Conservation (phyloP, 768 basidiomycete genomes). For the Tephrocybe rancida region DNA sequence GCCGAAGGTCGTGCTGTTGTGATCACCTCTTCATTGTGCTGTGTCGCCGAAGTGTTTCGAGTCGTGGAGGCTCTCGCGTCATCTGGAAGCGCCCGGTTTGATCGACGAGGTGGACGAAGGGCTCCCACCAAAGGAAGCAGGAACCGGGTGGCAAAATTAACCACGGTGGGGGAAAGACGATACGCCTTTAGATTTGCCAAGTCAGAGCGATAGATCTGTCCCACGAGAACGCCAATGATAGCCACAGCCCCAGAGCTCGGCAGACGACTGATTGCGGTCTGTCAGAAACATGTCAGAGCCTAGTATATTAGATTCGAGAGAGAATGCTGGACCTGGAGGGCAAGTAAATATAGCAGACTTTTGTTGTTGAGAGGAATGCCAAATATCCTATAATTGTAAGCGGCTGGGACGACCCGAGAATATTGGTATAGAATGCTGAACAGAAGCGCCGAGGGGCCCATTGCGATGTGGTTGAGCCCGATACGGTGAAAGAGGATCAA, state of each 20-base stretch:
- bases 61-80: constrained; percentile 23
- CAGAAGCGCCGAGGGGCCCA: constrained; percentile 75
- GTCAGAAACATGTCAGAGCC: not conserved
- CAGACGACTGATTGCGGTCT: constrained; percentile 72
- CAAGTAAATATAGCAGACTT: constrained; percentile 69
- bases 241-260: constrained; percentile 69
- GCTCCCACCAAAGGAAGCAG: constrained; percentile 72
- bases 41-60: constrained; percentile 19
- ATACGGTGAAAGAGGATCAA: constrained; percentile 66
- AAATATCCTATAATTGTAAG: constrained; percentile 78
- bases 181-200: constrained; percentile 78
- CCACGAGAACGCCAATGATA: constrained; percentile 65
- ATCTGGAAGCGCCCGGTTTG: constrained; percentile 78
- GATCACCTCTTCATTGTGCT: constrained; percentile 58
- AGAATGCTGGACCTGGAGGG: constrained; percentile 57
- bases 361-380: constrained; percentile 79
- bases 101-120: constrained; percentile 61
- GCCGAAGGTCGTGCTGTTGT: constrained; percentile 56
- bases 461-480: constrained; percentile 73
- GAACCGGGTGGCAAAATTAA: constrained; percentile 56
- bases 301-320: not conserved
- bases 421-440: constrained; percentile 88
- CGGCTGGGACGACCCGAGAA: constrained; percentile 71
- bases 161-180: constrained; percentile 65
- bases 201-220: constrained; percentile 85